phyloP scores from a whole-genome alignment of 1,284 basidiomycete species.

The Schizophyllum commune region DNA sequence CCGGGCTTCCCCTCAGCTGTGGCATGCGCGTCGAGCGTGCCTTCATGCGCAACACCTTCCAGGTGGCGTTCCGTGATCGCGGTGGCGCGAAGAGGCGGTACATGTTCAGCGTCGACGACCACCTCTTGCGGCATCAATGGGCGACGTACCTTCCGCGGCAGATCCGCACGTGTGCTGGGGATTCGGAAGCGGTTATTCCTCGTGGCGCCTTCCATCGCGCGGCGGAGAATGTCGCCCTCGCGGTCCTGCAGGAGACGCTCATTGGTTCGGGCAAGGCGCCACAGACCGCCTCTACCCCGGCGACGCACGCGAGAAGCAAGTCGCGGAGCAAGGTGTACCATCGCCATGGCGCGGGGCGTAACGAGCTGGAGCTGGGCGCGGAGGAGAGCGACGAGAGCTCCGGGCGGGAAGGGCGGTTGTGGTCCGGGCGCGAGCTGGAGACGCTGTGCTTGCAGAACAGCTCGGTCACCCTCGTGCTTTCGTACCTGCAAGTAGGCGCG shows the following conservation, averaged over 20 bases:
- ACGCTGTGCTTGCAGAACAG: conserved; percentile 68
- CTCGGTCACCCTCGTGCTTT: conserved; percentile 52
- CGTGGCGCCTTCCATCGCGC: conserved; percentile 43
- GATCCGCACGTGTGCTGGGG: conserved; percentile 28
- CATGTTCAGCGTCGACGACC: conserved; percentile 86
- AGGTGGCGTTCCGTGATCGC: conserved; percentile 77
- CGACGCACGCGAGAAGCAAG: conserved; percentile 52
- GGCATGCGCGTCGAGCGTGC: conserved; percentile 78
- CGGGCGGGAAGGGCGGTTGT: conserved; percentile 39
- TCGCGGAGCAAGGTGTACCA: conserved; percentile 64
- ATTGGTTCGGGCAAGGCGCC: conserved; percentile 30
- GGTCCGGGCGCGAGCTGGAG: conserved; percentile 62
- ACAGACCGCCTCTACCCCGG: conserved; percentile 4
- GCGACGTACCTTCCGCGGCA: conserved; percentile 61
- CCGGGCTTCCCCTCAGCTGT: conserved; percentile 69
- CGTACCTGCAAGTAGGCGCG: conserved; percentile 39
- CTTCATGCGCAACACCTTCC: conserved; percentile 93
- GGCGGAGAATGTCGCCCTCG: conserved; percentile 67
- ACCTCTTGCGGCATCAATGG: conserved; percentile 70
- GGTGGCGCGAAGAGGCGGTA: conserved; percentile 70
- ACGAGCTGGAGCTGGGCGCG: conserved; percentile 43
- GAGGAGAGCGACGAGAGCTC: conserved; percentile 22
- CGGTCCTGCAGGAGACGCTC: conserved; percentile 77
- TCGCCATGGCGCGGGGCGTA: conserved; percentile 48
- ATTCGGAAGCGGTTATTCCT: conserved; percentile 29